Conservation (phyloP, 768 basidiomycete genomes). For the Amanita pseudoporphyria region DNA sequence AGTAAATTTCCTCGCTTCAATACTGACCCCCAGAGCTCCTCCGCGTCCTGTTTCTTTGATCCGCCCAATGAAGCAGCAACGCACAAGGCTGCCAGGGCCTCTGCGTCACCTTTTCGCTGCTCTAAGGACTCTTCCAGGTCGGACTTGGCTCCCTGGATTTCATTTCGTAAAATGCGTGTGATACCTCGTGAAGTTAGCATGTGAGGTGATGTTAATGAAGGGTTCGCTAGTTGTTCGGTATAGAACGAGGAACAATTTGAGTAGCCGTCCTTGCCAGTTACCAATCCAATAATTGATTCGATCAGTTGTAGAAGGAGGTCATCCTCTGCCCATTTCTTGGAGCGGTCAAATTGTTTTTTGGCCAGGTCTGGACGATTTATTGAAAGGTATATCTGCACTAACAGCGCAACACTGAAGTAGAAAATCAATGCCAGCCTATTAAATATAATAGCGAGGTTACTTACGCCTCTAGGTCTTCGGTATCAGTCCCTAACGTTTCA, state of each 20-base stretch:
- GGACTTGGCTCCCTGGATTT: constrained; percentile 66
- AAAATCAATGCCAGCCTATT: constrained; percentile 1
- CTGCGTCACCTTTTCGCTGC: constrained; percentile 48
- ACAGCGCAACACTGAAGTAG: constrained; percentile 57
- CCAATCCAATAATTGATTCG: constrained; percentile 73
- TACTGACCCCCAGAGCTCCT: constrained; percentile 64
- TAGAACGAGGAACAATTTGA: constrained; percentile 52
- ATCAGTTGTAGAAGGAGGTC: constrained; percentile 83
- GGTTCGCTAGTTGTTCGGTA: constrained; percentile 77
- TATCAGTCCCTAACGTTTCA: constrained; percentile 72
- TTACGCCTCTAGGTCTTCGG: constrained; percentile 82
- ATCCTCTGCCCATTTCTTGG: constrained; percentile 83
- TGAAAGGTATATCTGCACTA: constrained; percentile 85
- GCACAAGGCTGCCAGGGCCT: constrained; percentile 58
- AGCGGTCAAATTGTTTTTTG: constrained; percentile 74
- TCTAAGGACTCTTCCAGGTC: constrained; percentile 69
- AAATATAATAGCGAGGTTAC: constrained; percentile 19
- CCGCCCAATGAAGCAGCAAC: constrained; percentile 55
- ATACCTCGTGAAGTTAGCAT: constrained; percentile 74
- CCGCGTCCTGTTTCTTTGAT: constrained; percentile 50
- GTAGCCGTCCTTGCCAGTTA: constrained; percentile 66
- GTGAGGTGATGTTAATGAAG: constrained; percentile 63
- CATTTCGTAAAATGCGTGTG: constrained; percentile 68
- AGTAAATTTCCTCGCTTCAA: constrained; percentile 3
- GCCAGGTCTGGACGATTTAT: constrained; percentile 83